Evolutionary conservation across 768 basidiomycete genomes (phyloP).

Genomic region (Tulasnella sp.): DNA sequence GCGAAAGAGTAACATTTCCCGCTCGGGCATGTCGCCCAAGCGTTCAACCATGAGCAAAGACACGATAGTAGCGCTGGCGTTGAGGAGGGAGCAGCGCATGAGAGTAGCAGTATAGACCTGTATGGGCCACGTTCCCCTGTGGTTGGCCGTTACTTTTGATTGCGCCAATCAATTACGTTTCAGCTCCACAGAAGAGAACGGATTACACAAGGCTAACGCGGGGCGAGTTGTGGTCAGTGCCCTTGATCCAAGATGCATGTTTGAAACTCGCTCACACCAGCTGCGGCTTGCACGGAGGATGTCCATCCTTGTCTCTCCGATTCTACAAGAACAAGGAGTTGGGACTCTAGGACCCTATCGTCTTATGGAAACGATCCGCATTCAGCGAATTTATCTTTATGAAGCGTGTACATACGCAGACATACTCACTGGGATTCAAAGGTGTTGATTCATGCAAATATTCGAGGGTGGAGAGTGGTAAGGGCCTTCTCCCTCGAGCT

Average conservation of each 20-base stretch:
- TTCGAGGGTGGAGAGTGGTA: too few relatives aligned
- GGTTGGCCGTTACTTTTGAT: background rate
- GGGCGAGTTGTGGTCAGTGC: background rate
- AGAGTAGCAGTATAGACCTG: background rate
- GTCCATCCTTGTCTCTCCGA: background rate
- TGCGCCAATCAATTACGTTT: background rate
- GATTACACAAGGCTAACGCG: background rate
- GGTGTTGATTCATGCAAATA: too few relatives aligned
- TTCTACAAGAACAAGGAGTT: background rate
- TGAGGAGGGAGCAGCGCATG: background rate
- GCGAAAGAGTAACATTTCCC: too few relatives aligned
- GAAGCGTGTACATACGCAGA: too few relatives aligned
- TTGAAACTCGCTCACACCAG: background rate
- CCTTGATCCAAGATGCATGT: background rate
- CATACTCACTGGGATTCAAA: too few relatives aligned
- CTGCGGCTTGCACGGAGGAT: background rate
- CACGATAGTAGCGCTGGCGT: background rate
- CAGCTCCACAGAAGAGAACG: background rate
- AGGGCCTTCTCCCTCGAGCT: too few relatives aligned
- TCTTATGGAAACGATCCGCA: too few relatives aligned
- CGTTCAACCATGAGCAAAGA: conserved; percentile 1
- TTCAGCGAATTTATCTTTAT: too few relatives aligned
- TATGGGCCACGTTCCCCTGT: background rate
- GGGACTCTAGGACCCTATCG: background rate
- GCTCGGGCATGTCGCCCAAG: background rate